Conservation (phyloP, 257 asterid genomes). For the Petrea volubilis region DNA sequence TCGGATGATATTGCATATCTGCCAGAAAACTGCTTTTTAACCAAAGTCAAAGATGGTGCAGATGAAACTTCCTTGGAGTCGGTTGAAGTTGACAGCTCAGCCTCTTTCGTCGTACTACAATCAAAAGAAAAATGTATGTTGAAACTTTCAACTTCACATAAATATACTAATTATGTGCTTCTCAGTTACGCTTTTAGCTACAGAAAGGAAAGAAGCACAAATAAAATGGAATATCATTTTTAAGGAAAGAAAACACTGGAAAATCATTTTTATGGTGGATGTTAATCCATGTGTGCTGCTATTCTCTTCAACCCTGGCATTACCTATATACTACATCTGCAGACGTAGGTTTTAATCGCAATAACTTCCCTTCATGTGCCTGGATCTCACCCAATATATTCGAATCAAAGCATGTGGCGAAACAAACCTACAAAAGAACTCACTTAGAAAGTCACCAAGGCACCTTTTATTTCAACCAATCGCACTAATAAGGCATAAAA, state of each 20-base stretch:
- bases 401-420: constrained; percentile 95
- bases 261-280: not conserved
- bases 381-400: constrained; percentile 60
- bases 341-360: constrained; percentile 82
- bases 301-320: constrained; percentile 3
- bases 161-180: not conserved
- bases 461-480: constrained; percentile 10
- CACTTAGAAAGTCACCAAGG: constrained; percentile 7
- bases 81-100: constrained; percentile 59
- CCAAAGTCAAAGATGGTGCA: constrained; percentile 63
- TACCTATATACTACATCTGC: constrained; percentile 87
- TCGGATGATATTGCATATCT: constrained; percentile 82
- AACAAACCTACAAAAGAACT: constrained; percentile 69
- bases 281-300: not conserved
- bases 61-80: constrained; percentile 48
- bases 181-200: not conserved
- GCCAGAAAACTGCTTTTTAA: constrained; percentile 76
- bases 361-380: constrained; percentile 68
- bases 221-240: constrained; percentile 8
- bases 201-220: constrained; percentile 9
- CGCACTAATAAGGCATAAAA: not conserved
- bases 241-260: too few relatives aligned
- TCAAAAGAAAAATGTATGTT: constrained; percentile 15
- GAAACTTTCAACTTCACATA: constrained; percentile 18
- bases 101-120: constrained; percentile 79